These are phyloP conservation scores for Barnettozyma siamensis DNA, from an alignment of 805 yeast species.

Conservation along the genomic window DNA sequence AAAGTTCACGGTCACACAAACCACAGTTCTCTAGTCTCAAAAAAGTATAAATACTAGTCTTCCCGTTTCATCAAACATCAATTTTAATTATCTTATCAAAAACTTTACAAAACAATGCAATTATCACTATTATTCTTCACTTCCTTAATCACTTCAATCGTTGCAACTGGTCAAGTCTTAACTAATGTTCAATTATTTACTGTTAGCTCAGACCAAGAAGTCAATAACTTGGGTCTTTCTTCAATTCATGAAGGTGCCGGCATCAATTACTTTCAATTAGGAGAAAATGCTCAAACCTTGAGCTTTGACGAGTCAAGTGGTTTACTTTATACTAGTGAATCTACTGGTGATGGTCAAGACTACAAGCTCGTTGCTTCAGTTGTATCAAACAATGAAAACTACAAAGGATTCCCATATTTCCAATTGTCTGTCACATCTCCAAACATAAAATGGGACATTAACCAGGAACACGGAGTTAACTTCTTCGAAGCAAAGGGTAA, in stretches of 20 bases:
- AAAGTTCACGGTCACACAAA: too few relatives aligned
- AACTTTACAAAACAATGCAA: not conserved
- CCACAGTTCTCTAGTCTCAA: too few relatives aligned
- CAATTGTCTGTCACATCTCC: slow-evolving; percentile 10
- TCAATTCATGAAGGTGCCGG: slow-evolving; percentile 21
- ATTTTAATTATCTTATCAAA: too few relatives aligned
- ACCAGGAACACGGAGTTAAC: slow-evolving; percentile 11
- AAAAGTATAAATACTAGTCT: too few relatives aligned
- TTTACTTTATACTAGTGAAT: slow-evolving; percentile 4
- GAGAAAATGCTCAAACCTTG: slow-evolving; percentile 8
- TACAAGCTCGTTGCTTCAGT: slow-evolving; percentile 7
- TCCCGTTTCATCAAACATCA: too few relatives aligned
- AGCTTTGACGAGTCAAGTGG: slow-evolving; percentile 4
- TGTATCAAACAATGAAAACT: not conserved
- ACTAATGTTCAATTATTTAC: not conserved
- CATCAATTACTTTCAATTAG: slow-evolving; percentile 16
- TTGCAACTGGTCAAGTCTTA: not conserved
- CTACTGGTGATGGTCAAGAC: not conserved
- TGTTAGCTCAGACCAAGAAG: not conserved
- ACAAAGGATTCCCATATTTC: slow-evolving; percentile 13
- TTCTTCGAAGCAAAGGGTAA: slow-evolving; percentile 28
- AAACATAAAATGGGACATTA: slow-evolving; percentile 10
- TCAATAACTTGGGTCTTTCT: slow-evolving; percentile 6
- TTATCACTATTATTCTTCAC: not conserved
- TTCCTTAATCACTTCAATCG: not conserved